These are phyloP conservation scores for Gossypium ekmanianum DNA, from an alignment of 345 rosid genomes.

Conservation along the genomic window DNA sequence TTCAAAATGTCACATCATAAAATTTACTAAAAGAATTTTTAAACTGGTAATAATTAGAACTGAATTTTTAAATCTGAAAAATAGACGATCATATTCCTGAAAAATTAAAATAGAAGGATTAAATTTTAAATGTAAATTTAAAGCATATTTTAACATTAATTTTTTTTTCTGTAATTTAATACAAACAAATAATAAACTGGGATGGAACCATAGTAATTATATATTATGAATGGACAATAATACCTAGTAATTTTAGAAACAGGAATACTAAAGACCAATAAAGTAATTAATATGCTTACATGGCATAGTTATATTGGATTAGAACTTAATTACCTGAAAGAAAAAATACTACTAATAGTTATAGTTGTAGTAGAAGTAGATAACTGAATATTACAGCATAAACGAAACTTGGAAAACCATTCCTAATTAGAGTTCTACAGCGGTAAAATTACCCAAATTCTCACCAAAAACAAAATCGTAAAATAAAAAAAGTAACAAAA, in stretches of 20 bases:
- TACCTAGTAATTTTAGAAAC: background rate
- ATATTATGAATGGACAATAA: background rate
- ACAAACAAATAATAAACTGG: too few species aligned
- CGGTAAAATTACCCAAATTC: background rate
- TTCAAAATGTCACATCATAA: too few species aligned
- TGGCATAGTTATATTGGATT: background rate
- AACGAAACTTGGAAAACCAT: background rate
- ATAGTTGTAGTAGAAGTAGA: background rate
- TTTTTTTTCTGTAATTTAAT: too few species aligned
- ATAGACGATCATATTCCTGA: too few species aligned
- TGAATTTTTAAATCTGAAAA: too few species aligned
- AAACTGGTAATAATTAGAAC: too few species aligned
- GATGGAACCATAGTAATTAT: too few species aligned
- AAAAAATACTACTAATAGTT: too few species aligned
- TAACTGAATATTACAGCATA: background rate
- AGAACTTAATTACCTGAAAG: background rate
- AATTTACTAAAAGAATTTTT: too few species aligned
- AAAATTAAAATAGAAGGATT: too few species aligned
- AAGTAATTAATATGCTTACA: background rate
- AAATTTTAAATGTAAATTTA: too few species aligned
- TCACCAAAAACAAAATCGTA: background rate
- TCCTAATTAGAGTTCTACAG: background rate
- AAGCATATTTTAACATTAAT: too few species aligned
- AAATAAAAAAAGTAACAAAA: background rate
- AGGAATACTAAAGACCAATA: background rate